Percentiles rank a stretch among this genome's conserved stretches.
Conservation (phyloP, 2,329 filamentous ascomycete genomes). For the Neophaeococcomyces aloes region DNA sequence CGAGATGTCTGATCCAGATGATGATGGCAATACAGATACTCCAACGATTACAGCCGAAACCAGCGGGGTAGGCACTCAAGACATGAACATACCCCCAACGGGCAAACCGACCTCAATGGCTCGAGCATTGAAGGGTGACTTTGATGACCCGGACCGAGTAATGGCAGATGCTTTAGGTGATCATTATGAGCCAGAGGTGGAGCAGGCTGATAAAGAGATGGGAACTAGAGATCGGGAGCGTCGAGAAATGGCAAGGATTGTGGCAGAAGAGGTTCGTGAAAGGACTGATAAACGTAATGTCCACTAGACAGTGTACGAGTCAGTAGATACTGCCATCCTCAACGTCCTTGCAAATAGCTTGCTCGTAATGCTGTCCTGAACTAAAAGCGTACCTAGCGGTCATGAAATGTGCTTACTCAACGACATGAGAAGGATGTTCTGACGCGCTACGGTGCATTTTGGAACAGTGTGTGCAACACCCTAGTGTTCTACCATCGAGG, state of each 20-base stretch:
- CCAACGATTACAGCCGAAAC: neutral
- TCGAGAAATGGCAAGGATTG: slow-evolving; percentile 19
- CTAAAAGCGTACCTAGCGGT: too few species aligned
- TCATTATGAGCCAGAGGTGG: slow-evolving; percentile 21
- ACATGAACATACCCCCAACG: neutral
- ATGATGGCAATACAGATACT: slow-evolving; percentile 13
- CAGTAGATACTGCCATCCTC: too few species aligned
- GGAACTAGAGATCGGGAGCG: slow-evolving; percentile 17
- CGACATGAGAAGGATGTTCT: too few species aligned
- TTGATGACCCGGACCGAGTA: slow-evolving; percentile 16
- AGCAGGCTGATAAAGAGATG: slow-evolving; percentile 20
- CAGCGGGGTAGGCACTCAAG: neutral
- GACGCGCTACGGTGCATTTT: too few species aligned
- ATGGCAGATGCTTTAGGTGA: slow-evolving; percentile 22
- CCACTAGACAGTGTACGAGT: slow-evolving; percentile 3
- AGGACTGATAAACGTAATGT: slow-evolving; percentile 7
- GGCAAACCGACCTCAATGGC: slow-evolving; percentile 15
- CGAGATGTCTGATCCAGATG: slow-evolving; percentile 25
- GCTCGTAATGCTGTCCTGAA: too few species aligned
- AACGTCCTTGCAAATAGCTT: too few species aligned
- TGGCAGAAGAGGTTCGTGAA: slow-evolving; percentile 20
- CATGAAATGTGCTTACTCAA: too few species aligned
- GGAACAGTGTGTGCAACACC: too few species aligned
- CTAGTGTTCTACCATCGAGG: too few species aligned
- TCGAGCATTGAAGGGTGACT: slow-evolving; percentile 16